A percentile compares a stretch with the other conserved stretches of the same genome.
phyloP scores from a whole-genome alignment of 2,329 filamentous ascomycete genomes.

The Aspergillus sp. region DNA sequence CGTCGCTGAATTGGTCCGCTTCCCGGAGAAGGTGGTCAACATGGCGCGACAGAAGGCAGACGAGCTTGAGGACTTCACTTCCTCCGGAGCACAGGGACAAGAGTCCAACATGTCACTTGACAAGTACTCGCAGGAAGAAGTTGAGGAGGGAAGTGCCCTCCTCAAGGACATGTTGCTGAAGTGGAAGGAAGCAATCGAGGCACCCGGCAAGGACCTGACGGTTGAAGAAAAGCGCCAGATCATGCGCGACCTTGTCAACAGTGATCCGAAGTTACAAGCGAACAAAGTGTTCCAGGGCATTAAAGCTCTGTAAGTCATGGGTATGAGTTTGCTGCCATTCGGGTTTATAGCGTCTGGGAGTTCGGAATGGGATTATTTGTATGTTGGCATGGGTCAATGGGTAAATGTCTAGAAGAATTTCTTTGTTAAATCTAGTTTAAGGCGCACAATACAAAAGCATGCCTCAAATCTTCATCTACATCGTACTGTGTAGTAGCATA shows the following conservation, averaged over 20 bases:
- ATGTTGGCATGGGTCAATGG: not conserved
- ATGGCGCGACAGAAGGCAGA: constrained; percentile 99
- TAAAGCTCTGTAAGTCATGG: constrained; percentile 42
- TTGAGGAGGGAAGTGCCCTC: constrained; percentile 82
- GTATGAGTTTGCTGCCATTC: constrained; percentile 1
- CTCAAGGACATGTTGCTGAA: constrained; percentile 79
- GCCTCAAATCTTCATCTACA: not conserved
- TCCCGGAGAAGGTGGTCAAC: constrained; percentile 93
- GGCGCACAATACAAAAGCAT: not conserved
- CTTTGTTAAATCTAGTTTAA: not conserved
- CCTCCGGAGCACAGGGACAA: constrained; percentile 50
- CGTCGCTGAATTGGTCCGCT: constrained; percentile 93
- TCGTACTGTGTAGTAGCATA: not conserved
- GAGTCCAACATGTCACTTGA: constrained; percentile 34
- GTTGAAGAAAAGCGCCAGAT: constrained; percentile 75
- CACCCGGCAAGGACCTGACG: constrained; percentile 60
- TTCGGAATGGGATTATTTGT: constrained; percentile 2
- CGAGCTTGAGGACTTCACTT: constrained; percentile 87
- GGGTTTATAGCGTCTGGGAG: constrained; percentile 11
- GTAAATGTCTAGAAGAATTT: not conserved
- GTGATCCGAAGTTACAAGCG: constrained; percentile 64
- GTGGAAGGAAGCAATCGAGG: constrained; percentile 79
- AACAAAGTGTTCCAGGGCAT: constrained; percentile 58
- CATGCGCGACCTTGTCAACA: constrained; percentile 77
- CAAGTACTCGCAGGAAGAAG: constrained; percentile 75